Evolutionary conservation across 2,329 filamentous ascomycete genomes (phyloP), one percentile per base, ranked within the genome.

Genomic region (Magnaporthales sp.): DNA sequence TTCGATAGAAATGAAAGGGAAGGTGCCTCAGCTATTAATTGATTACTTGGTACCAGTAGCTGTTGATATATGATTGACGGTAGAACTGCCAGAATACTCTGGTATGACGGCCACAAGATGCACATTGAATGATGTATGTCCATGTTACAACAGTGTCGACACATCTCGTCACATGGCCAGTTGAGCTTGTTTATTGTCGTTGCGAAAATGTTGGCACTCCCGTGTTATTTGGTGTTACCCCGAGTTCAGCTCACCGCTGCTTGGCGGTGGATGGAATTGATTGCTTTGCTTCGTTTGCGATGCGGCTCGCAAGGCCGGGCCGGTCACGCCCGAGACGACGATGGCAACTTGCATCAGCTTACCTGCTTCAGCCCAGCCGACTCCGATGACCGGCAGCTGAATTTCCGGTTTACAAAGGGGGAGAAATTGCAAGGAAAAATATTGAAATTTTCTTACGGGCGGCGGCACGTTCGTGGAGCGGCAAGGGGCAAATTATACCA

Each of bases 101-200:
- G 19, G 38, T 46, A 46, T 46, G 6, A 46, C 54, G 54, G 54
- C 11, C 22, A n/a, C 54, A 58, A 26, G 24, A 24, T 22, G 4
- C 54, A 26, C 1, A 58, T 24, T 10, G 13, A 58, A 26, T 58
- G 24, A 58, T 26, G 54, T 24, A 58, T 58, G 22, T 38, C 7
- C 8, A 8, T 58, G 54, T 24, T 58, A 10, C 54, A 22, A 26
- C n/a, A 58, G 7, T n/a, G n/a, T 58, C 24, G 54, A 58, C n/a
- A 58, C 54, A 58, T 22, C 54, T 58, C 54, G 54, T 58, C 54
- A 58, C 54, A 58, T 58, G 54, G 54, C 54, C 54, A 58, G n/a
- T 22, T 58, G 54, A 58, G 11, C 54, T 58, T 26, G 54, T 7
- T 13, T 38, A 7, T 38, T 7, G 32, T 7, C 13, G 13, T 4